phyloP scores from a whole-genome alignment of 352 stramenopile genomes.

The Globisporangium rhizosaccharum region DNA sequence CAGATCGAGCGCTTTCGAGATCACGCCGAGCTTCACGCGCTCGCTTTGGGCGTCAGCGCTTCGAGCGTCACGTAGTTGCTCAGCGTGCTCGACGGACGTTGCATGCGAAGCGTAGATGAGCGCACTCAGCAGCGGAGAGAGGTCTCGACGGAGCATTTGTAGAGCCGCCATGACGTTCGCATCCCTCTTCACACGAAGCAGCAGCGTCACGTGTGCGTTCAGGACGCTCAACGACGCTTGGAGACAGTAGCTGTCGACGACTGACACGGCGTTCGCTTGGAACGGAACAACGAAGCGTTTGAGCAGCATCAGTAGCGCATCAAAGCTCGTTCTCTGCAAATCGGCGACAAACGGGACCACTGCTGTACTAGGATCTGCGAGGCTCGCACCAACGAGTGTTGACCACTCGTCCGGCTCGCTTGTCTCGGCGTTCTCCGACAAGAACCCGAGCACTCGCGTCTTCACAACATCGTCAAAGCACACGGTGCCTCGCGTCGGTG shows the following conservation, averaged over 20 bases:
- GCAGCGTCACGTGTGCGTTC: constrained; percentile 31
- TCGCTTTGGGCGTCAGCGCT: constrained; percentile 11
- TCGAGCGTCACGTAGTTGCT: background rate
- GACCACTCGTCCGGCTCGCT: constrained; percentile 15
- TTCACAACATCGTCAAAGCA: constrained; percentile 11
- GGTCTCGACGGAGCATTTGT: constrained; percentile 16
- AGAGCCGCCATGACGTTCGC: constrained; percentile 14
- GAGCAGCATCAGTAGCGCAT: constrained; percentile 24
- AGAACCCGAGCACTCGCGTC: constrained; percentile 27
- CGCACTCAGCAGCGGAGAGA: constrained; percentile 27
- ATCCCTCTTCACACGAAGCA: constrained; percentile 12
- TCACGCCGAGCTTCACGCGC: constrained; percentile 14
- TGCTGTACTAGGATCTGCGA: background rate
- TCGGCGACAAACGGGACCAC: constrained; percentile 44
- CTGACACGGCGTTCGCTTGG: constrained; percentile 14
- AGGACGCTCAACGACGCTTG: constrained; percentile 40
- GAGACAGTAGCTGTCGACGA: constrained; percentile 25
- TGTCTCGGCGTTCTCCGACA: constrained; percentile 37
- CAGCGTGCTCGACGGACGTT: background rate
- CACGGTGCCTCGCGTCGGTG: no score
- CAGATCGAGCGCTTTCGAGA: constrained; percentile 37
- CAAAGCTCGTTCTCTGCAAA: constrained; percentile 26
- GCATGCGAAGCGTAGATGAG: constrained; percentile 26
- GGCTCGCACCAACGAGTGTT: background rate
- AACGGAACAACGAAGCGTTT: constrained; percentile 28